Base-by-base conservation (phyloP, 176 grass and related monocot genomes). In the Oryza nivara region DNA sequence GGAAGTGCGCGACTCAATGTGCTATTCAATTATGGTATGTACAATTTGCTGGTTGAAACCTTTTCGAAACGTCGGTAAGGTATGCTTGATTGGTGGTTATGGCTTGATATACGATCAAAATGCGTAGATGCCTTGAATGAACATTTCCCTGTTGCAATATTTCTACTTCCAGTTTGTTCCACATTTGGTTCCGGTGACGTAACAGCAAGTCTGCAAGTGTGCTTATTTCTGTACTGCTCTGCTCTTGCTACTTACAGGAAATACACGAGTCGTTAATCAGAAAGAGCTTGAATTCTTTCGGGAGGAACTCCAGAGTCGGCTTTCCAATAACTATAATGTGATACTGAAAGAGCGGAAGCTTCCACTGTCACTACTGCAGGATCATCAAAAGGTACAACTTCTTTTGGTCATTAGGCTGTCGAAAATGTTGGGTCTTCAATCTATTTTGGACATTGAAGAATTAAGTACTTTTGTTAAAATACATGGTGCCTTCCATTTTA, bases 251-350 rank as follows among this genome's bases (percentile, higher is more conserved):
- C 74, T 67, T 80, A 46, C 68, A 97, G 95, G 92, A 36, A 98
- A 98, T 70, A 98, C 96, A 46, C 89, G 96, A 25, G 96, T 98
- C 65, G 85, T 98, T 9, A 86, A 87, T 54, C 93, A 98, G 75
- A 92, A 90, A 91, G 83, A 90, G 63, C 91, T 98, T 28, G 93
- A 89, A 72, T 87, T 95, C 74, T 98, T 93, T 34, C 82, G 96
- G 64, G 85, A 98, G 36, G 93, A 90, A 73, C 82, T 95, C 63
- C 43, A 88, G 80, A 90, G 44, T 17, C 83, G 80, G 12, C 75
- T 95, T 58, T 80, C 93, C 11, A 95, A 92, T 86, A 91, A 98
- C 83, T 98, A 93, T 74, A 93, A 89, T 81, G 91, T 98, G 43
- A 90, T 98, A 69, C 25, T 98, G 63, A 95, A 98, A 89, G 89